Conservation (phyloP, 1,284 basidiomycete genomes). For the Meripilus lineatus region DNA sequence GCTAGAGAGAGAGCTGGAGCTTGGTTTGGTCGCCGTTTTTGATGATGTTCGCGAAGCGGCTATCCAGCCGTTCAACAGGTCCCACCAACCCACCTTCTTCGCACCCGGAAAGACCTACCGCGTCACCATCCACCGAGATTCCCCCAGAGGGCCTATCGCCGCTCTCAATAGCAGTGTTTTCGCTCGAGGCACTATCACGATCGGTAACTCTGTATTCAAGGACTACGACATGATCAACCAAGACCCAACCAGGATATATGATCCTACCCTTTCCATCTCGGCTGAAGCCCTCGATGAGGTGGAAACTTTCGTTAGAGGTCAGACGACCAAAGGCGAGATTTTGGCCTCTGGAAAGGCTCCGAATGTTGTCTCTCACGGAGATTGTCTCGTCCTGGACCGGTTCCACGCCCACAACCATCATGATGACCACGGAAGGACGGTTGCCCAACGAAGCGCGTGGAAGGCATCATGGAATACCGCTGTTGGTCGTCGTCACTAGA, state of each 20-base stretch:
- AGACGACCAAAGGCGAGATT: too few species aligned
- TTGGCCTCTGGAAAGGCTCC: too few species aligned
- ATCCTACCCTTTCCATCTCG: too few species aligned
- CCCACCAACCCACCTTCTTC: constrained; percentile 10
- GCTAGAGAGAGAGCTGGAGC: constrained; percentile 21
- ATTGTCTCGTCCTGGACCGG: too few species aligned
- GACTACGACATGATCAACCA: constrained; percentile 15
- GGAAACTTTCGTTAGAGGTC: too few species aligned
- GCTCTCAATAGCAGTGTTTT: constrained; percentile 9
- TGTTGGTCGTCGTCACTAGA: too few species aligned
- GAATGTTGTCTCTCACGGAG: too few species aligned
- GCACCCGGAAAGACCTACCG: constrained; percentile 9
- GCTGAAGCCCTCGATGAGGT: too few species aligned
- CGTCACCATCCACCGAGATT: constrained; percentile 13
- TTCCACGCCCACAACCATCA: too few species aligned
- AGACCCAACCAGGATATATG: constrained; percentile 8
- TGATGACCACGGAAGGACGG: too few species aligned
- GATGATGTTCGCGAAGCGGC: constrained; percentile 20
- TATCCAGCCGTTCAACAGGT: constrained; percentile 27
- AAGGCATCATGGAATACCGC: too few species aligned
- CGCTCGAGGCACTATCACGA: constrained; percentile 13
- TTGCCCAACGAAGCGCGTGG: too few species aligned
- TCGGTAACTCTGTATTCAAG: constrained; percentile 11
- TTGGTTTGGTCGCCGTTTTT: constrained; percentile 21
- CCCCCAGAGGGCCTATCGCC: neutral